phyloP scores from a whole-genome alignment of 176 grass and related monocot genomes.

The Rhynchospora tenuis region DNA sequence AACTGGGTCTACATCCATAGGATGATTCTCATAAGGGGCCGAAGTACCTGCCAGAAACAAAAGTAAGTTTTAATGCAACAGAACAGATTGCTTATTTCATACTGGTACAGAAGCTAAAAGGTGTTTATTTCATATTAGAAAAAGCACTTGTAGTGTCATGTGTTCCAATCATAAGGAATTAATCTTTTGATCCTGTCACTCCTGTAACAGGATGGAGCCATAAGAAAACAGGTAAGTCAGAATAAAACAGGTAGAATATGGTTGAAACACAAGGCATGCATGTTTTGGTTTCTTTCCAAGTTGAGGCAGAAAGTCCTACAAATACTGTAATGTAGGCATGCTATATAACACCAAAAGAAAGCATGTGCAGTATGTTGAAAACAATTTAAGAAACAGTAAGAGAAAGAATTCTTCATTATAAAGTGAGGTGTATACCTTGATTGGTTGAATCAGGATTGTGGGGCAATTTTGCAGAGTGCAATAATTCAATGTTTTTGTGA shows the following conservation, averaged over 20 bases:
- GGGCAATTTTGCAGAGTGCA: constrained; percentile 64
- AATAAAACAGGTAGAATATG: not conserved
- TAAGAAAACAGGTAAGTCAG: not conserved
- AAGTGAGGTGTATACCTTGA: constrained; percentile 35
- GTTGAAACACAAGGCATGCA: not conserved
- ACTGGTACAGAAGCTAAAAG: not conserved
- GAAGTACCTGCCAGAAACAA: constrained; percentile 34
- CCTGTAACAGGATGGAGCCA: not conserved
- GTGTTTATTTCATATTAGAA: not conserved
- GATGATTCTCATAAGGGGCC: constrained; percentile 42
- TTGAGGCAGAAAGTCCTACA: not conserved
- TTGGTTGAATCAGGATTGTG: constrained; percentile 23
- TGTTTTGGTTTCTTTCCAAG: not conserved
- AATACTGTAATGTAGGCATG: not conserved
- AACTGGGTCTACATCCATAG: constrained; percentile 54
- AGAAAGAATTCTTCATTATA: not conserved
- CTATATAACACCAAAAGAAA: not conserved
- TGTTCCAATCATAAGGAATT: not conserved
- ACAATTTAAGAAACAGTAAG: not conserved
- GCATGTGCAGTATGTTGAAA: not conserved
- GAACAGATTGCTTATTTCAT: not conserved
- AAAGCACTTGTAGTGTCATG: not conserved
- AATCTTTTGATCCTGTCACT: not conserved
- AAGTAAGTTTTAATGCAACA: not conserved
- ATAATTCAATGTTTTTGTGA: constrained; percentile 63